A percentile compares a stretch with the other conserved stretches of the same genome.
These are phyloP conservation scores for Cyclanthera cordifolia DNA, from an alignment of 306 rosid species.

Conservation along the genomic window DNA sequence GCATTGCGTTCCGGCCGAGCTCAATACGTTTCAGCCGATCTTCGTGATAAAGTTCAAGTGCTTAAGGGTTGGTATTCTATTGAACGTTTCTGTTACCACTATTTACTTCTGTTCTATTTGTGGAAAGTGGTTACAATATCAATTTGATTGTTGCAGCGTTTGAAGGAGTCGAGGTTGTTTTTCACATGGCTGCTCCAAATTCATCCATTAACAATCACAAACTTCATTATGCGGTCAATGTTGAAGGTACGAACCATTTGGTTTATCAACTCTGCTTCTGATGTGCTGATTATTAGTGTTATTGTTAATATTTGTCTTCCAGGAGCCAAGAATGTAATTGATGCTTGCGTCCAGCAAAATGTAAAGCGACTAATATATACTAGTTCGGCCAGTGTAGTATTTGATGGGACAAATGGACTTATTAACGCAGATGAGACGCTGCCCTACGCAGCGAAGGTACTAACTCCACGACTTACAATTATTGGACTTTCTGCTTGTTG, in stretches of 20 bases:
- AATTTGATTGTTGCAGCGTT: constrained; percentile 34
- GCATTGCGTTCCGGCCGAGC: constrained; percentile 71
- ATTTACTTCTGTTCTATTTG: neutral
- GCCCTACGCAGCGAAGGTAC: constrained; percentile 74
- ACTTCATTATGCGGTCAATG: constrained; percentile 83
- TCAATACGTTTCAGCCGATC: constrained; percentile 53
- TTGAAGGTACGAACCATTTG: constrained; percentile 41
- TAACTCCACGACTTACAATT: constrained; percentile 3
- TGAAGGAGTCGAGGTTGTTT: constrained; percentile 77
- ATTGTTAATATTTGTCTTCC: constrained; percentile 8
- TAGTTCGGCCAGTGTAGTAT: constrained; percentile 88
- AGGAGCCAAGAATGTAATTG: constrained; percentile 83
- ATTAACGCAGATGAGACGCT: constrained; percentile 52
- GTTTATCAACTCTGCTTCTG: neutral
- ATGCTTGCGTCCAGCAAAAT: constrained; percentile 61
- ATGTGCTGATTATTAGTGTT: neutral
- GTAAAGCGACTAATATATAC: constrained; percentile 80
- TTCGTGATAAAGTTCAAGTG: constrained; percentile 62
- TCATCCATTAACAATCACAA: constrained; percentile 68
- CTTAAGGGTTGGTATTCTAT: constrained; percentile 29
- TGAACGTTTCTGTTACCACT: neutral
- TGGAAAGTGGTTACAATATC: neutral
- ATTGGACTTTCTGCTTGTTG: neutral
- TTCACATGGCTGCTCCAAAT: constrained; percentile 96
- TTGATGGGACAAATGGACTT: constrained; percentile 80